Base-by-base conservation (phyloP, 2,329 filamentous ascomycete species). In the Colletotrichum graminicola region DNA sequence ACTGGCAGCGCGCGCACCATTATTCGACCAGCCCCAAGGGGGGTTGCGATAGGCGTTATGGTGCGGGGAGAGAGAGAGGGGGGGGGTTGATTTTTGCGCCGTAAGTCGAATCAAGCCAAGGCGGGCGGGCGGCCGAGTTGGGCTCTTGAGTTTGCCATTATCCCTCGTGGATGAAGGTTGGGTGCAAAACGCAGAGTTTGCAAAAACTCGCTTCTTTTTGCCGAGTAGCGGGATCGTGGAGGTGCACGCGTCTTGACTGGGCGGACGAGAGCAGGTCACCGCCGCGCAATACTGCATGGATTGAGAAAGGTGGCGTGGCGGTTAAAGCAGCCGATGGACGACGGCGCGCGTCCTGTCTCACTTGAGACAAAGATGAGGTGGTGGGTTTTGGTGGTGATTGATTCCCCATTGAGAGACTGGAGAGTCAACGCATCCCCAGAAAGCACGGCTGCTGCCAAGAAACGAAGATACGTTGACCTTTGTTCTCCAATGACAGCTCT, bases 41-140 rank as follows among this genome's bases (percentile, higher is more conserved):
- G 34, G 52, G 56, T 43, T 56, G n/a, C n/a, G 52, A 62, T 62
- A 52, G 45, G 26, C 57, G 45, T 6, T 32, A 18, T 63, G 57
- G 57, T 71, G 68, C 68, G 68, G 64, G 68, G 68, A 57, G 32
- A 62, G 52, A 67, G 43, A 52, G 23, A 29, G 51, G 45, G 41
- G 43, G 36, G 51, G 45, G 41, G 43, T 64, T 34, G 43, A 55
- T 36, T n/a, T 26, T 49, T 49, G 43, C 43, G 32, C 45, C 39
- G 32, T 34, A n/a, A 16, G 11, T 32, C 10, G 29, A 43, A 5
- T 7, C 39, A 11, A 47, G n/a, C 55, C 29, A 41, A 36, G 12
- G 39, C 12, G 34, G 36, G 23, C 36, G 39, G 23, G 39, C 26
- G 39, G 59, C 23, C 11, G 45, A 26, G 32, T 26, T 51, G n/a